Conservation (phyloP, 1,284 basidiomycete genomes). For the Sanghuangporus sanghuang region DNA sequence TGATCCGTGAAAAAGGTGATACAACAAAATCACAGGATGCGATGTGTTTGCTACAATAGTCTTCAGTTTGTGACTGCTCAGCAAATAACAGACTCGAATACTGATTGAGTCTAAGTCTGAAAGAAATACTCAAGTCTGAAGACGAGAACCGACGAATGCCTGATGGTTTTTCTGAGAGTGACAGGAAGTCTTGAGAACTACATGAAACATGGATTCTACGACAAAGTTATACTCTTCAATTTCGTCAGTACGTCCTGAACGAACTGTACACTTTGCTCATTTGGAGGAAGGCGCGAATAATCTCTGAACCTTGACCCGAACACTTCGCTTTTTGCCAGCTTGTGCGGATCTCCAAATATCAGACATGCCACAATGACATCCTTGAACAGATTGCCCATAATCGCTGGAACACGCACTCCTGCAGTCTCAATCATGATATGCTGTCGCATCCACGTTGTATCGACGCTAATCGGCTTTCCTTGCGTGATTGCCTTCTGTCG, state of each 20-base stretch:
- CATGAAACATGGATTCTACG: background rate
- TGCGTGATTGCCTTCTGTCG: background rate
- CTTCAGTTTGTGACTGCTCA: too few relatives aligned
- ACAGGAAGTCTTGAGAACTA: background rate
- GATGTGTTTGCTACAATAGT: too few relatives aligned
- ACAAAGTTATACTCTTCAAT: background rate
- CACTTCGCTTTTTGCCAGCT: background rate
- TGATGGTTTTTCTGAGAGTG: too few relatives aligned
- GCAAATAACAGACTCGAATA: too few relatives aligned
- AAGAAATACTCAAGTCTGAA: too few relatives aligned
- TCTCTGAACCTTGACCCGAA: background rate
- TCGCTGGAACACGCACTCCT: background rate
- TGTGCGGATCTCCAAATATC: background rate
- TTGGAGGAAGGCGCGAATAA: background rate
- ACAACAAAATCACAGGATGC: too few relatives aligned
- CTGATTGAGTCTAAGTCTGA: too few relatives aligned
- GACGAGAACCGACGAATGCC: too few relatives aligned
- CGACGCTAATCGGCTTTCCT: background rate
- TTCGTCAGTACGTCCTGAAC: background rate
- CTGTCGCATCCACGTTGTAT: background rate
- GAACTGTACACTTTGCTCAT: background rate
- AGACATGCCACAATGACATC: slow-evolving; percentile 10
- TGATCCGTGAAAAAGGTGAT: too few relatives aligned
- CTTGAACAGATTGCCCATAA: slow-evolving; percentile 1
- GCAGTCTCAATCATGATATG: background rate